Percentiles rank a stretch among this genome's conserved stretches.
These are phyloP conservation scores for Guyanaporus albipodus DNA, from an alignment of 768 basidiomycete genomes.

Conservation along the genomic window DNA sequence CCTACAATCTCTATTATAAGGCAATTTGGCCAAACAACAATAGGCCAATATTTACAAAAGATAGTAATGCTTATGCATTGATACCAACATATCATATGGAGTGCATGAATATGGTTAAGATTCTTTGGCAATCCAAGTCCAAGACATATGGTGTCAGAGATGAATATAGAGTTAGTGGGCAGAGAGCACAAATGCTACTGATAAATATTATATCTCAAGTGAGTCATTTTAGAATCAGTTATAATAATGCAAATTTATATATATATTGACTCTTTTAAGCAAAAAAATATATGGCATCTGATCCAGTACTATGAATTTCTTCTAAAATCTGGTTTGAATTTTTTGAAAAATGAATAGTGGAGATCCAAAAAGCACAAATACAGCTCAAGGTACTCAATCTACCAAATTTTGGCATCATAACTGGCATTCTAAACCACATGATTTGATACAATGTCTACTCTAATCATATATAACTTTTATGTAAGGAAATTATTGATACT, in stretches of 20 bases:
- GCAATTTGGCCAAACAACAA: constrained; percentile 4
- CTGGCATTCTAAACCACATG: constrained; percentile 9
- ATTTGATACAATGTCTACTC: neutral
- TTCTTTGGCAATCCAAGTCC: neutral
- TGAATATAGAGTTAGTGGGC: neutral
- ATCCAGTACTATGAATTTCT: constrained; percentile 2
- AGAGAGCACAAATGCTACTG: neutral
- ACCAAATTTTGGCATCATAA: constrained; percentile 6
- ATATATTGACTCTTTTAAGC: neutral
- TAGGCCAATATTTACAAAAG: neutral
- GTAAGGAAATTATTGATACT: neutral
- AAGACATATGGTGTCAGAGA: neutral
- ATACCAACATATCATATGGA: neutral
- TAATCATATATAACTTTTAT: constrained; percentile 5
- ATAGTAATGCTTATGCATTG: neutral
- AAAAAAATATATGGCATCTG: neutral
- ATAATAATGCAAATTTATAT: too few relatives aligned
- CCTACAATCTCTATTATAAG: constrained; percentile 20
- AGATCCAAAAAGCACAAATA: constrained; percentile 3
- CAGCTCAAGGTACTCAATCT: neutral
- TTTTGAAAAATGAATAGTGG: neutral
- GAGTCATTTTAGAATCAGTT: too few relatives aligned
- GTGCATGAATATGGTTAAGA: neutral
- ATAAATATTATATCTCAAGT: neutral
- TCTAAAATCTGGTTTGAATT: constrained; percentile 5